Conservation (phyloP, 805 yeast genomes). For the Phaffomyces thermotolerans region DNA sequence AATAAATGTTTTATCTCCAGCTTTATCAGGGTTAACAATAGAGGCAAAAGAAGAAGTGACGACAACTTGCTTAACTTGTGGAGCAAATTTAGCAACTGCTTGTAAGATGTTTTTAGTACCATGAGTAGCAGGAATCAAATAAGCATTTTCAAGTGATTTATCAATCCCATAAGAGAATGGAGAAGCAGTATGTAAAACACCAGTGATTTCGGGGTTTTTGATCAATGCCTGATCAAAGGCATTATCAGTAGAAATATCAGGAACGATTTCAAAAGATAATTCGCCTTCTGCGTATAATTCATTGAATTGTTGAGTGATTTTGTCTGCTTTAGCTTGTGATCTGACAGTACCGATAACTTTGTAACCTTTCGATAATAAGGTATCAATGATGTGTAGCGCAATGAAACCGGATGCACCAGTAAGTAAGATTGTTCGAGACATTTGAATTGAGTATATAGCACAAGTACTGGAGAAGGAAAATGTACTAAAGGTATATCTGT, state of each 20-base stretch:
- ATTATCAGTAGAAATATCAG: conserved; percentile 34
- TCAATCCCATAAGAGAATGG: conserved; percentile 39
- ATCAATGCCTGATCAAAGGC: conserved; percentile 39
- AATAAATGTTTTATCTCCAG: conserved; percentile 24
- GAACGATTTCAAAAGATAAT: conserved; percentile 36
- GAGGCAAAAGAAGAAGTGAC: conserved; percentile 45
- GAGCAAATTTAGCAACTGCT: conserved; percentile 34
- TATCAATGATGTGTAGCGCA: conserved; percentile 34
- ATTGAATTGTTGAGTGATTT: conserved; percentile 18
- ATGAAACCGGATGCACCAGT: conserved; percentile 42
- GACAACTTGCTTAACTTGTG: conserved; percentile 39
- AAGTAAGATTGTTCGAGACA: conserved; percentile 25
- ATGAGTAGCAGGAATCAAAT: conserved; percentile 44
- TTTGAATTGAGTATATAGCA: too few species aligned
- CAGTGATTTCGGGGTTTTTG: conserved; percentile 39
- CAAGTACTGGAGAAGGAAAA: too few species aligned
- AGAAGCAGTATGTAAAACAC: conserved; percentile 53
- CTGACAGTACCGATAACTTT: conserved; percentile 39
- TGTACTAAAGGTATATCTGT: too few species aligned
- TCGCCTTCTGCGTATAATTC: conserved; percentile 21
- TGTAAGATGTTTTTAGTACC: conserved; percentile 44
- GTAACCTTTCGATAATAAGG: conserved; percentile 30
- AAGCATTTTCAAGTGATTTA: conserved; percentile 35
- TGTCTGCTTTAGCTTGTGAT: conserved; percentile 26
- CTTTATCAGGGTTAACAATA: conserved; percentile 26